Conservation (phyloP, 2,329 filamentous ascomycete genomes). For the Pseudocercospora musae region DNA sequence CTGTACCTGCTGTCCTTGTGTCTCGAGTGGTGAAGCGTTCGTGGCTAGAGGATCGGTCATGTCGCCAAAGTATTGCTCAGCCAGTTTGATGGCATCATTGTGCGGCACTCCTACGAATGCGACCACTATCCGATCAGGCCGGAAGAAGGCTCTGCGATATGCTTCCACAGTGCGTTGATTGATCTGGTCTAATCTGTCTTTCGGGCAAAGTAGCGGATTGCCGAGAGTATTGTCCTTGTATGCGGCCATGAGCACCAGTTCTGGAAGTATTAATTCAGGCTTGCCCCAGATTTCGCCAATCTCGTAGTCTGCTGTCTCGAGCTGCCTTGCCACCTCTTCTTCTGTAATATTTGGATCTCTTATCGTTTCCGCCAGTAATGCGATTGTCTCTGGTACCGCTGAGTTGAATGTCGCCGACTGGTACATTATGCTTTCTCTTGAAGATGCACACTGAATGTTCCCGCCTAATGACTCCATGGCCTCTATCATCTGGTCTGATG, state of each 20-base stretch:
- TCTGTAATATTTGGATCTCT: constrained; percentile 80
- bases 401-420: constrained; percentile 97
- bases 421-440: constrained; percentile 96
- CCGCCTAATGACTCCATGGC: constrained; percentile 83
- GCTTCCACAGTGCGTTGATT: constrained; percentile 68
- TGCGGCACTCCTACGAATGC: constrained; percentile 93
- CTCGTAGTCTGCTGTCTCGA: constrained; percentile 91
- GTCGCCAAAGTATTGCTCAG: constrained; percentile 85
- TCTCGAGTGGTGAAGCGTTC: constrained; percentile 22
- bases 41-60: constrained; percentile 55
- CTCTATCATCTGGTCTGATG: constrained; percentile 82
- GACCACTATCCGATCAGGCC: constrained; percentile 86
- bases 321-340: constrained; percentile 79
- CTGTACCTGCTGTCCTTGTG: constrained; percentile 30
- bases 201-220: constrained; percentile 86
- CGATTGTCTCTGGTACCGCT: constrained; percentile 77
- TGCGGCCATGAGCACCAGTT: constrained; percentile 90
- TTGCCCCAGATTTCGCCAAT: constrained; percentile 97
- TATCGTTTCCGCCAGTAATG: constrained; percentile 87
- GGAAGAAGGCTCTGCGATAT: constrained; percentile 81
- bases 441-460: constrained; percentile 95
- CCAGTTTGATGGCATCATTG: constrained; percentile 70
- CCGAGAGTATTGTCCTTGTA: constrained; percentile 96
- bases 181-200: constrained; percentile 75
- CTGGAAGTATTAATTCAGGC: constrained; percentile 90